A percentile compares a stretch with the other conserved stretches of the same genome.
Evolutionary conservation across 1,139 yeast genomes (phyloP).

Genomic region (Scheffersomyces insectosa): DNA sequence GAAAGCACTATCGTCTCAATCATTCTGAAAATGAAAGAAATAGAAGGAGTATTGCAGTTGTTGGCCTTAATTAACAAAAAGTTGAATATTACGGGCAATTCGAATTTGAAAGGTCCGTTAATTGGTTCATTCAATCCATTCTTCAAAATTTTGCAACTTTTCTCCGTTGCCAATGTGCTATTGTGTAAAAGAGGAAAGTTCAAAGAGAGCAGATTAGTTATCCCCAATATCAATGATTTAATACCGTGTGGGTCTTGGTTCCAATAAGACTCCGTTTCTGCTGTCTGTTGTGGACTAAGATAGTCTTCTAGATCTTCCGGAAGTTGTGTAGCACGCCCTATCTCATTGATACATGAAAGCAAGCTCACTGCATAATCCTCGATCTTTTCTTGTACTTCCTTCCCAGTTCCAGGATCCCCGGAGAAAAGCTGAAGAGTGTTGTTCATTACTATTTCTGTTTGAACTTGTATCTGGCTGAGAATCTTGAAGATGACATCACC

Average conservation of each 20-base stretch:
- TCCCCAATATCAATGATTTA: constrained; percentile 37
- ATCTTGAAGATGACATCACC: constrained; percentile 22
- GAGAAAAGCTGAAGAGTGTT: constrained; percentile 2
- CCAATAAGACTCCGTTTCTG: constrained; percentile 31
- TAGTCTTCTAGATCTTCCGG: constrained; percentile 57
- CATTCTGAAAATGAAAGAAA: constrained; percentile 42
- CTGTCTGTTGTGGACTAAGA: constrained; percentile 27
- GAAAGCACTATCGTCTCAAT: constrained; percentile 43
- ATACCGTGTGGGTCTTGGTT: constrained; percentile 42
- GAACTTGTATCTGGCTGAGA: constrained; percentile 22
- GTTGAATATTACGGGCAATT: constrained; percentile 39
- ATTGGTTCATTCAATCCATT: constrained; percentile 54
- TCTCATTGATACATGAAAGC: constrained; percentile 60
- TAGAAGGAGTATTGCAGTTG: constrained; percentile 27
- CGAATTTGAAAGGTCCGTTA: constrained; percentile 62
- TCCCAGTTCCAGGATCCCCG: neutral
- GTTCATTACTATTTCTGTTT: constrained; percentile 14
- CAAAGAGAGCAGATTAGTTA: constrained; percentile 46
- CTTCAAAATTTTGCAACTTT: constrained; percentile 57
- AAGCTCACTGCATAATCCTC: constrained; percentile 54
- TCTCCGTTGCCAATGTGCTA: constrained; percentile 51
- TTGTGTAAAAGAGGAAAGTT: constrained; percentile 31
- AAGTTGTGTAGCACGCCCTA: constrained; percentile 66
- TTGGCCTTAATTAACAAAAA: constrained; percentile 45
- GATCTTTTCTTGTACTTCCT: constrained; percentile 13